A percentile compares a stretch with the other conserved stretches of the same genome.
phyloP scores from a whole-genome alignment of 1,139 yeast genomes.

The Candida tetrigidarum region DNA sequence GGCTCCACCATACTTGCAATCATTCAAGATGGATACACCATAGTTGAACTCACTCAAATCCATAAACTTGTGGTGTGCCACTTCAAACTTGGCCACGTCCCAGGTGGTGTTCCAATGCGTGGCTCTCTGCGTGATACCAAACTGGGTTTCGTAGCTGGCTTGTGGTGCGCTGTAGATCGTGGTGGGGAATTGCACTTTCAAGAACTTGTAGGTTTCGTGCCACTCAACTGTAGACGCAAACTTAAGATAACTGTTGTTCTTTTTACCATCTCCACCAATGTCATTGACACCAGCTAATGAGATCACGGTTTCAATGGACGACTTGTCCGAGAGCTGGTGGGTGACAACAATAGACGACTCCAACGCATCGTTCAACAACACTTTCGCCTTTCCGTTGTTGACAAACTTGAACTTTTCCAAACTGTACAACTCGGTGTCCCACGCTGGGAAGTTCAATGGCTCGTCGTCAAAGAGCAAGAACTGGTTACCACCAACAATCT shows the following conservation, averaged over 20 bases:
- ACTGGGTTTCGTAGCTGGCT: constrained; percentile 92
- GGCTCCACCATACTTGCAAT: constrained; percentile 88
- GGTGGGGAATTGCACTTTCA: constrained; percentile 95
- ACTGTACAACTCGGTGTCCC: constrained; percentile 95
- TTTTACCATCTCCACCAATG: too few relatives aligned
- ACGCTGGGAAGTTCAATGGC: constrained; percentile 90
- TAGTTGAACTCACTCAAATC: constrained; percentile 85
- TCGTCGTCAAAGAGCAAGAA: constrained; percentile 84
- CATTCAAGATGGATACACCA: constrained; percentile 85
- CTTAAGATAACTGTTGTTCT: constrained; percentile 42
- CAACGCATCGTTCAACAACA: constrained; percentile 58
- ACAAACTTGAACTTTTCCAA: constrained; percentile 66
- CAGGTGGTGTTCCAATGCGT: constrained; percentile 94
- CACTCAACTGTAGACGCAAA: constrained; percentile 78
- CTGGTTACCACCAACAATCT: constrained; percentile 68
- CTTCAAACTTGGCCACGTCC: constrained; percentile 98
- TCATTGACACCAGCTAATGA: constrained; percentile 63
- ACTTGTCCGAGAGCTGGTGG: constrained; percentile 58
- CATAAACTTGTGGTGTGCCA: constrained; percentile 91
- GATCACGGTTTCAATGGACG: constrained; percentile 69
- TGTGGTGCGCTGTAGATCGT: constrained; percentile 66
- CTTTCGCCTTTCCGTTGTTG: constrained; percentile 45
- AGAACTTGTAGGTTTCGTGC: constrained; percentile 86
- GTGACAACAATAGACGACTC: constrained; percentile 65
- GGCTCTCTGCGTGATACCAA: constrained; percentile 88